Percentiles rank a stretch among this genome's conserved stretches.
Evolutionary conservation across 495 filamentous ascomycete genomes (phyloP).

Genomic region (Talaromyces ruber): DNA sequence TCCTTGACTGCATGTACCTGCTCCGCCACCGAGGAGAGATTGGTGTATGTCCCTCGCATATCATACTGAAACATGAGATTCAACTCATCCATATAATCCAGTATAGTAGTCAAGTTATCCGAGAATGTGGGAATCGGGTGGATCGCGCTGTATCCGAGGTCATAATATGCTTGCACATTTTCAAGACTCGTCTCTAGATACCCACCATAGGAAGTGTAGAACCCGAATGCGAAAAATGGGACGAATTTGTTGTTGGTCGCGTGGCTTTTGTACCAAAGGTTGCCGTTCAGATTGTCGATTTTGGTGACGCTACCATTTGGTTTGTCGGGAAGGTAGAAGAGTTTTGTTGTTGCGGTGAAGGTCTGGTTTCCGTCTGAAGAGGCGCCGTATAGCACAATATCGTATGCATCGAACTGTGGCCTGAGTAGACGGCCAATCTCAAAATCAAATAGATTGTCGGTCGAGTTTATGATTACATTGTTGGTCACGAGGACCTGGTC

Average conservation of each 20-base stretch:
- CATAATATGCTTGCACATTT: constrained; percentile 21
- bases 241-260: constrained; percentile 18
- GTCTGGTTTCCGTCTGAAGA: constrained; percentile 22
- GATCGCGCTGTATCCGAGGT: constrained; percentile 42
- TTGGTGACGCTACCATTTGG: constrained; percentile 49
- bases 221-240: constrained; percentile 50
- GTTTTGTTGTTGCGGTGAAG: constrained; percentile 30
- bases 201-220: constrained; percentile 48
- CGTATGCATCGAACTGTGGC: constrained; percentile 34
- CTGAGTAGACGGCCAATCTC: constrained; percentile 27
- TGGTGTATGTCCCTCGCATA: constrained; percentile 49
- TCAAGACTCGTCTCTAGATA: constrained; percentile 25
- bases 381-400: constrained; percentile 11
- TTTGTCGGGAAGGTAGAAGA: constrained; percentile 45
- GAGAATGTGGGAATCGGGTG: constrained; percentile 30
- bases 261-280: constrained; percentile 29
- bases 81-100: constrained; percentile 43
- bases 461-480: constrained; percentile 33
- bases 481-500: constrained; percentile 11
- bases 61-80: constrained; percentile 53
- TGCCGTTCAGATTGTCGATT: constrained; percentile 51
- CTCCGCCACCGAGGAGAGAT: constrained; percentile 35
- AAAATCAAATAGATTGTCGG: constrained; percentile 31
- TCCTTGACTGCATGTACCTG: constrained; percentile 41
- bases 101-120: constrained; percentile 20